phyloP scores from a whole-genome alignment of 2,329 filamentous ascomycete genomes.

The Chalaropsis ovoidea region DNA sequence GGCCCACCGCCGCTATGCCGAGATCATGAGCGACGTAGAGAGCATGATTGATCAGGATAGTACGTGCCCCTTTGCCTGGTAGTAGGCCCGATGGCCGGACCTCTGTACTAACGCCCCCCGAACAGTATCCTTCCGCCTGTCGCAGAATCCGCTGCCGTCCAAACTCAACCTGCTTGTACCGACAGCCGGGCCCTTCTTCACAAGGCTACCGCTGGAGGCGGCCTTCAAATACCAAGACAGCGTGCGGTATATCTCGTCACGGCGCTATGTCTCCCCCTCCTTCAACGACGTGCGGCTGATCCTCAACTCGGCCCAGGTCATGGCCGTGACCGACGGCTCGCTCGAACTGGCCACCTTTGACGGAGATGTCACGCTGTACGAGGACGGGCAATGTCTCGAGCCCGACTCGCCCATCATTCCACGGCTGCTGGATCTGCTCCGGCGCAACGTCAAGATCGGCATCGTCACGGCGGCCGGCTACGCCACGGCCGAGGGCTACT shows the following conservation, averaged over 20 bases:
- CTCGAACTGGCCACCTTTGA: conserved; percentile 90
- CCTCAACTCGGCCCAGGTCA: conserved; percentile 87
- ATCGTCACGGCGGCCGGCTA: conserved; percentile 97
- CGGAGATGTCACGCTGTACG: conserved; percentile 92
- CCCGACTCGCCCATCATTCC: conserved; percentile 67
- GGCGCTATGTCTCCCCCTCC: conserved; percentile 86
- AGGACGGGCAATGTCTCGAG: conserved; percentile 72
- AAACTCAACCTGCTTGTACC: conserved; percentile 90
- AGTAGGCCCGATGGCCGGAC: not conserved
- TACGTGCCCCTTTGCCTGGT: conserved; percentile 33
- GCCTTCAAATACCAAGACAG: conserved; percentile 87
- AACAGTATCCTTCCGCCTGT: conserved; percentile 59
- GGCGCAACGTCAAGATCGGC: conserved; percentile 65
- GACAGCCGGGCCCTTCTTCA: conserved; percentile 88
- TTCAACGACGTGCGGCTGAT: conserved; percentile 95
- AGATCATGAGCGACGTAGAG: conserved; percentile 93
- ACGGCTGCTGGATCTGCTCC: conserved; percentile 58
- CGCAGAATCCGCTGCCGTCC: conserved; percentile 58
- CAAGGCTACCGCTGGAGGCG: conserved; percentile 70
- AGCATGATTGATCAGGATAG: conserved; percentile 85
- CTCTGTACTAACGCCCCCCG: conserved; percentile 20
- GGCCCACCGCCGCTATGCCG: conserved; percentile 79
- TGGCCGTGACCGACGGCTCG: conserved; percentile 71
- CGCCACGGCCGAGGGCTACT: conserved; percentile 76
- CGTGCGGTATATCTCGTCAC: conserved; percentile 74